A percentile compares a stretch with the other conserved stretches of the same genome.
phyloP scores from a whole-genome alignment of 2,329 filamentous ascomycete genomes.

The Akanthomyces muscarius region DNA sequence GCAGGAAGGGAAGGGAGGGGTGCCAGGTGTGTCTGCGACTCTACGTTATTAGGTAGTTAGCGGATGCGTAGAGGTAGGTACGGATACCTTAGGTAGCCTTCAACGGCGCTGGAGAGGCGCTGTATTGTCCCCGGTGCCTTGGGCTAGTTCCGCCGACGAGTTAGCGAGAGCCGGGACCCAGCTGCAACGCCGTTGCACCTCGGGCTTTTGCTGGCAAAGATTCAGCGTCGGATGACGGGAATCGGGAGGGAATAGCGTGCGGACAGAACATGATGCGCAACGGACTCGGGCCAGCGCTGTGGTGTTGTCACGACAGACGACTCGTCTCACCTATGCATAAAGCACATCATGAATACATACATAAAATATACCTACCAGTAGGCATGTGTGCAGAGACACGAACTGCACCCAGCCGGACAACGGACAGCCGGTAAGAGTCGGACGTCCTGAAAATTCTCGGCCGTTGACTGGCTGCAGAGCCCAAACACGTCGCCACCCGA shows the following conservation, averaged over 20 bases:
- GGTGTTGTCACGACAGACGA: not conserved
- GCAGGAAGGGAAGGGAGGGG: not conserved
- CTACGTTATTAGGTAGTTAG: too few relatives aligned
- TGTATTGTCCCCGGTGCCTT: not conserved
- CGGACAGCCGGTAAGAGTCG: not conserved
- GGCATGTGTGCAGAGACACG: not conserved
- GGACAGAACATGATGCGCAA: not conserved
- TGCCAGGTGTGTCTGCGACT: not conserved
- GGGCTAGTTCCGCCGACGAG: not conserved
- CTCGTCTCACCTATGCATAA: not conserved
- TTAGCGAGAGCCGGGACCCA: constrained; percentile 8
- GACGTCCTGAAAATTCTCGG: not conserved
- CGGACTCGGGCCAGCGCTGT: not conserved
- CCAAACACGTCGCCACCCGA: not conserved
- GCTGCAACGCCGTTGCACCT: constrained; percentile 3
- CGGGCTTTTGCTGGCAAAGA: not conserved
- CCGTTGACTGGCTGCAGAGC: not conserved
- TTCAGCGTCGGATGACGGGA: not conserved
- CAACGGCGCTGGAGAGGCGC: not conserved
- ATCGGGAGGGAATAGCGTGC: too few relatives aligned
- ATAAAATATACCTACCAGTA: not conserved
- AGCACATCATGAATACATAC: not conserved
- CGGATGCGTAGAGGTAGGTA: too few relatives aligned
- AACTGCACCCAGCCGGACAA: too few relatives aligned
- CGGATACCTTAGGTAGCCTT: not conserved